phyloP scores from a whole-genome alignment of 2,329 filamentous ascomycete species.

The Hypoxylon sp. region DNA sequence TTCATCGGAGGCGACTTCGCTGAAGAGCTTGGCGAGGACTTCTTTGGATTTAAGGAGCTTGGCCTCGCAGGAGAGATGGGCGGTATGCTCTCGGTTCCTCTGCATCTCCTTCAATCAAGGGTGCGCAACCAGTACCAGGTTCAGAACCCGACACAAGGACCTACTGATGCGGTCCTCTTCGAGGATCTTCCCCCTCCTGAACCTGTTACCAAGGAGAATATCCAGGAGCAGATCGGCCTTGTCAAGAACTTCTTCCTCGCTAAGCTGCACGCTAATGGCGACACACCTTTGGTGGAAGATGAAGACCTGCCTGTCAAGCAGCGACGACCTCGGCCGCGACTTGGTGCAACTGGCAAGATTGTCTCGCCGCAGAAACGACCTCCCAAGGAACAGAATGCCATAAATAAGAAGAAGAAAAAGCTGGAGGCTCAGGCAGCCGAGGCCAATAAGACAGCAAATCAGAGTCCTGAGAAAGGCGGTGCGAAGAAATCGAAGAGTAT shows the following conservation, averaged over 20 bases:
- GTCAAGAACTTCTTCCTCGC: slow-evolving; percentile 92
- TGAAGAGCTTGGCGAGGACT: slow-evolving; percentile 97
- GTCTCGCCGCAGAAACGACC: slow-evolving; percentile 86
- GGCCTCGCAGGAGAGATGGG: slow-evolving; percentile 94
- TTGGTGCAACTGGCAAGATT: slow-evolving; percentile 85
- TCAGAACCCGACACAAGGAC: slow-evolving; percentile 75
- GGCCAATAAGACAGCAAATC: slow-evolving; percentile 57
- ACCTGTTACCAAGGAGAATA: slow-evolving; percentile 82
- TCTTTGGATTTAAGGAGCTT: slow-evolving; percentile 97
- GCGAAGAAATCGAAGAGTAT: slow-evolving; percentile 68
- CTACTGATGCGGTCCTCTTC: slow-evolving; percentile 74
- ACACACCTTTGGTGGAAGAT: slow-evolving; percentile 90
- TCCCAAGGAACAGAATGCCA: slow-evolving; percentile 83
- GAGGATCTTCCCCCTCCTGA: slow-evolving; percentile 78
- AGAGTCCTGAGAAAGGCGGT: slow-evolving; percentile 58
- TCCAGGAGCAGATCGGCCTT: slow-evolving; percentile 86
- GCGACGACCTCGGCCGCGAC: slow-evolving; percentile 77
- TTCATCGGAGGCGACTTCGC: slow-evolving; percentile 98
- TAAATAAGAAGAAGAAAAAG: slow-evolving; percentile 92
- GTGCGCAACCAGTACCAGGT: slow-evolving; percentile 88
- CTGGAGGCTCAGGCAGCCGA: slow-evolving; percentile 72
- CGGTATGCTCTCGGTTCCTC: slow-evolving; percentile 88
- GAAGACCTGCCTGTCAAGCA: slow-evolving; percentile 96
- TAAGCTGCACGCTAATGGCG: slow-evolving; percentile 87
- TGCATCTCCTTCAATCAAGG: slow-evolving; percentile 93